A percentile compares a stretch with the other conserved stretches of the same genome.
Conservation (phyloP, 176 grass and related monocot species). For the Melocanna baccifera region DNA sequence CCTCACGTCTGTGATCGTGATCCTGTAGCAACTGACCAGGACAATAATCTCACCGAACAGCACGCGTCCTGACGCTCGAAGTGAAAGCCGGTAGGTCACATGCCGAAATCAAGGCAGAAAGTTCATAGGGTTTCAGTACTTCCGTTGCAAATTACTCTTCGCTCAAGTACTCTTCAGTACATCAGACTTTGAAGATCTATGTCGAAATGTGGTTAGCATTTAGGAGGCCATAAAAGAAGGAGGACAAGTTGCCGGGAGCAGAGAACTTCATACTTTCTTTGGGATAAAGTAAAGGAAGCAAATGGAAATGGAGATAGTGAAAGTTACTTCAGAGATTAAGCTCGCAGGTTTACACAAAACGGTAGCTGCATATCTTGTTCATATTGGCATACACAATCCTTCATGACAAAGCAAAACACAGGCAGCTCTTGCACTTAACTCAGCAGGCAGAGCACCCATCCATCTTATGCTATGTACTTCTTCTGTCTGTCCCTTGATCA, state of each 20-base stretch:
- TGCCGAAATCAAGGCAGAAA: background rate
- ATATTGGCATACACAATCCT: conserved; percentile 43
- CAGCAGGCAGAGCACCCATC: conserved; percentile 20
- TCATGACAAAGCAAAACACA: conserved; percentile 24
- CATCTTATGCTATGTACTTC: conserved; percentile 31
- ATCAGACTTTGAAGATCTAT: background rate
- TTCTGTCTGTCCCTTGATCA: background rate
- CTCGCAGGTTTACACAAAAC: background rate
- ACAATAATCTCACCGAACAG: background rate
- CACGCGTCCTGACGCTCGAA: background rate
- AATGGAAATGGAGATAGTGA: background rate
- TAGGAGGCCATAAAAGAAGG: background rate
- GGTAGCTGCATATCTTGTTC: conserved; percentile 34
- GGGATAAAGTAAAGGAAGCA: background rate
- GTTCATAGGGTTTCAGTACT: background rate
- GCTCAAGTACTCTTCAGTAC: background rate
- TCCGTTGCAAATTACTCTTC: background rate
- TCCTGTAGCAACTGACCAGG: background rate
- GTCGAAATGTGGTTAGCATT: background rate
- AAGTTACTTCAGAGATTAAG: background rate
- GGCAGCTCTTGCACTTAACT: conserved; percentile 28
- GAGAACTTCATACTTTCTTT: background rate
- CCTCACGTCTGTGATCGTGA: background rate
- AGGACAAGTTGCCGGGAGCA: background rate
- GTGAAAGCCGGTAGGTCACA: background rate